Evolutionary conservation across 1,139 yeast species (phyloP), one percentile per base, ranked within the genome.

Genomic region (Pichia sp.): DNA sequence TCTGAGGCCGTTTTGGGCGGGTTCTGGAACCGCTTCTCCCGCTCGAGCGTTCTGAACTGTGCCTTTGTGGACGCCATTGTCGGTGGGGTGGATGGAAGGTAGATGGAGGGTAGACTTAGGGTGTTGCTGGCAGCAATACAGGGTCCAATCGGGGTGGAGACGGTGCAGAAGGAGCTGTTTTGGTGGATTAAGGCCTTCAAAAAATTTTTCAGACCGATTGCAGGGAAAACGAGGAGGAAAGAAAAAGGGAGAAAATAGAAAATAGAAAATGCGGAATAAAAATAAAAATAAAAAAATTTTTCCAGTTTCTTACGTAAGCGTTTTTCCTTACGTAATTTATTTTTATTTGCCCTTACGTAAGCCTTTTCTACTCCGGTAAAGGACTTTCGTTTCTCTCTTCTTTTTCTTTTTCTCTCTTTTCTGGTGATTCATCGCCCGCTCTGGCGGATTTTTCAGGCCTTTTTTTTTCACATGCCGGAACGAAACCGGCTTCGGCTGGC

Each of bases 1-100:
- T 90, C 89, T 30, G 89, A 78, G 67, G 87, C 81, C 64, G 88
- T 96, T 73, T 83, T 84, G 52, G 98, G 96, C 45, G 99, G 99
- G 68, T 88, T 84, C 63, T 82, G 80, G 74, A 90, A 93, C 64
- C 95, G 79, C 60, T 79, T 71, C 69, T 93, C 98, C 67, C 97
- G 83, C 72, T 90, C 96, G 65, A 93, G 76, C 53, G 99, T 93
- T 67, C 85, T 84, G 73, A 91, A 93, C 64, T 77, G 72, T 51
- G 83, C 85, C 54, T 64, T 66, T 5, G 66, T 58, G 50, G 80
- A 80, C 84, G 17, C n/a, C 20, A 2, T 36, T 12, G 40, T 20
- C 24, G n/a, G n/a, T n/a, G n/a, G n/a, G n/a, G n/a, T n/a, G n/a
- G n/a, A n/a, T n/a, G n/a, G n/a, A n/a, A n/a, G n/a, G n/a, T n/a